Evolutionary conservation across 768 basidiomycete species (phyloP).

Genomic region (Sarcomyxa edulis): DNA sequence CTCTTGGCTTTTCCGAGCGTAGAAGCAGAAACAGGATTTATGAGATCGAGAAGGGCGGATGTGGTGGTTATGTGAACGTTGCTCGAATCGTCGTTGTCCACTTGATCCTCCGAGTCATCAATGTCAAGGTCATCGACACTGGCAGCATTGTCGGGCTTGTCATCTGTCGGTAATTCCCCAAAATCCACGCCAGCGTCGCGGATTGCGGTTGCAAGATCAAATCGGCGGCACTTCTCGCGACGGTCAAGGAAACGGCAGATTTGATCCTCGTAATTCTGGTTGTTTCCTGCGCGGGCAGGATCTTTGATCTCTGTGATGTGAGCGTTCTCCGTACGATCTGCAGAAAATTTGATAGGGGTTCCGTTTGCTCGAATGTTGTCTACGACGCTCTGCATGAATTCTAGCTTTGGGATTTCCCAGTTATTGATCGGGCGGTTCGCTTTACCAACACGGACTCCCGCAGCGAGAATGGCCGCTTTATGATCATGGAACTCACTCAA

Average conservation of each 20-base stretch:
- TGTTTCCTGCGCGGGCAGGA: slow-evolving; percentile 13
- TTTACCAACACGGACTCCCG: slow-evolving; percentile 11
- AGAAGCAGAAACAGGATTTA: neutral
- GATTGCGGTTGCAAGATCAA: slow-evolving; percentile 11
- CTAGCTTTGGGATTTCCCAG: slow-evolving; percentile 28
- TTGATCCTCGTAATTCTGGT: slow-evolving; percentile 16
- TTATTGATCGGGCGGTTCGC: slow-evolving; percentile 13
- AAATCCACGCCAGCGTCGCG: neutral
- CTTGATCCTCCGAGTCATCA: too few species aligned
- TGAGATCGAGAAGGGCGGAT: neutral
- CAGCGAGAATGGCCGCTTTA: slow-evolving; percentile 18
- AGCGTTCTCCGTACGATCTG: slow-evolving; percentile 16
- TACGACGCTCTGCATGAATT: slow-evolving; percentile 18
- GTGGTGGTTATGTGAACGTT: neutral
- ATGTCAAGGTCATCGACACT: neutral
- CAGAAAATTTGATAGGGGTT: slow-evolving; percentile 15
- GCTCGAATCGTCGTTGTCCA: slow-evolving; percentile 2
- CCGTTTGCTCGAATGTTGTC: slow-evolving; percentile 12
- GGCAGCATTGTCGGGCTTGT: neutral
- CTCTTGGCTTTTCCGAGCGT: neutral
- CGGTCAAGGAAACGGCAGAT: slow-evolving; percentile 16
- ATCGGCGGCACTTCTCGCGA: slow-evolving; percentile 10
- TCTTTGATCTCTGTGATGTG: slow-evolving; percentile 16
- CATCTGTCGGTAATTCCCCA: neutral
- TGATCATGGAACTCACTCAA: slow-evolving; percentile 19